A percentile compares a stretch with the other conserved stretches of the same genome.
These are phyloP conservation scores for Tieghemostelium lacteum DNA, from an alignment of 78 protist genomes.

Conservation along the genomic window DNA sequence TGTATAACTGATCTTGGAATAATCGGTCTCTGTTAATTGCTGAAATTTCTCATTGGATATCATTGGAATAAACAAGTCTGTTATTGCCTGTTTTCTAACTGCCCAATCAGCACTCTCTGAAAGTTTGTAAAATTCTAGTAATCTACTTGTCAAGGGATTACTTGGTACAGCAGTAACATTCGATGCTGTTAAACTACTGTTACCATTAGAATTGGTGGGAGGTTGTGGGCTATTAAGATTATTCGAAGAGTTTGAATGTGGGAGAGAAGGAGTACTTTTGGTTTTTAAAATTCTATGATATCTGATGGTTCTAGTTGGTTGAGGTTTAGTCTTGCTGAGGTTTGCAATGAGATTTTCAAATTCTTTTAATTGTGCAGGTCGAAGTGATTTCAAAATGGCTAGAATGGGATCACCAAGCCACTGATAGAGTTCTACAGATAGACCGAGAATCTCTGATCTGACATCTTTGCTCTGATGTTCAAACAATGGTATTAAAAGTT, in stretches of 20 bases:
- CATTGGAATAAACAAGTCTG: slow-evolving; percentile 42
- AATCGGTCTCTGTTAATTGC: slow-evolving; percentile 20
- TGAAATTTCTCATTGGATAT: slow-evolving; percentile 32
- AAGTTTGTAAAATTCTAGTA: slow-evolving; percentile 24
- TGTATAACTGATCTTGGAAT: slow-evolving; percentile 40
- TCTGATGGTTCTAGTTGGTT: slow-evolving; percentile 1
- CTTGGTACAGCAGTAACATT: neutral
- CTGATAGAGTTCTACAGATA: slow-evolving; percentile 24
- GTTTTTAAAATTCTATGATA: neutral
- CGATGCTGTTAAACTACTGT: neutral
- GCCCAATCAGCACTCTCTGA: slow-evolving; percentile 58
- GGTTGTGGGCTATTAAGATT: too few relatives aligned
- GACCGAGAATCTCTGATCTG: slow-evolving; percentile 26
- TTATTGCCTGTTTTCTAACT: slow-evolving; percentile 46
- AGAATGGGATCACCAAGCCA: slow-evolving; percentile 55
- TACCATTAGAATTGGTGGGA: neutral
- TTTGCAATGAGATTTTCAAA: slow-evolving; percentile 30
- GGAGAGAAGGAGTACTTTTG: too few relatives aligned
- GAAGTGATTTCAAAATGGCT: slow-evolving; percentile 26
- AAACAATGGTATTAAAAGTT: slow-evolving; percentile 4
- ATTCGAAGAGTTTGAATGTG: too few relatives aligned
- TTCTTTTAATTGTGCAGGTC: slow-evolving; percentile 62
- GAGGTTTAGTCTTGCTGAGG: neutral
- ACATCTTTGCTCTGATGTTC: slow-evolving; percentile 69
- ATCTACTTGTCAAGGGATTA: slow-evolving; percentile 5